phyloP scores from a whole-genome alignment of 2,329 filamentous ascomycete species.

The Diaporthe citrichinensis region DNA sequence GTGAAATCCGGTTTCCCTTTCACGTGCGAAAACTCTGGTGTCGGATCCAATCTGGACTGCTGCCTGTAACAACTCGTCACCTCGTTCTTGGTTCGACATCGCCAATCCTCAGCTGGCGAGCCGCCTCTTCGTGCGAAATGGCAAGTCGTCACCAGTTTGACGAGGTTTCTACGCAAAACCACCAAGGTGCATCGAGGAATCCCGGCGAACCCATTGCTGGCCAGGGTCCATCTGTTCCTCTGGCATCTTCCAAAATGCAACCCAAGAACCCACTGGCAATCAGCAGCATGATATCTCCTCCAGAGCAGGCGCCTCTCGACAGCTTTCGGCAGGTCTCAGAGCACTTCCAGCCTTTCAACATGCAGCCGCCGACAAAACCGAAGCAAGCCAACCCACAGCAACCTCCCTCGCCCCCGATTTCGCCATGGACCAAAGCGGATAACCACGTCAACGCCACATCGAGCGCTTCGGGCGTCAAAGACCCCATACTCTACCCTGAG shows the following conservation, averaged over 20 bases:
- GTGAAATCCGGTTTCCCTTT: neutral
- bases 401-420: constrained; percentile 71
- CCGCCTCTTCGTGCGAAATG: constrained; percentile 14
- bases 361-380: constrained; percentile 44
- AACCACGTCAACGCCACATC: constrained; percentile 50
- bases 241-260: constrained; percentile 31
- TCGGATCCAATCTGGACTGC: constrained; percentile 2
- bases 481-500: constrained; percentile 73
- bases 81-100: neutral
- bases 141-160: constrained; percentile 20
- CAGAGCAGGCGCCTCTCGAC: constrained; percentile 67
- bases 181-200: neutral
- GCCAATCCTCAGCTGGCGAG: neutral
- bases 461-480: constrained; percentile 54
- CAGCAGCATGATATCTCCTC: constrained; percentile 71
- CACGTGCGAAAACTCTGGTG: constrained; percentile 11
- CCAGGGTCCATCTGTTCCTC: neutral
- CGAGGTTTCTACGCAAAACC: neutral
- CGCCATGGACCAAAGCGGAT: constrained; percentile 61
- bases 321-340: constrained; percentile 57
- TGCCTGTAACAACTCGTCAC: constrained; percentile 27
- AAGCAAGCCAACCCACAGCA: constrained; percentile 45
- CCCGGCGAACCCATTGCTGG: neutral
- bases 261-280: constrained; percentile 62
- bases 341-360: constrained; percentile 45